Base-by-base conservation (phyloP, 2,329 filamentous ascomycete species). In the Sordariomycetes sp. region DNA sequence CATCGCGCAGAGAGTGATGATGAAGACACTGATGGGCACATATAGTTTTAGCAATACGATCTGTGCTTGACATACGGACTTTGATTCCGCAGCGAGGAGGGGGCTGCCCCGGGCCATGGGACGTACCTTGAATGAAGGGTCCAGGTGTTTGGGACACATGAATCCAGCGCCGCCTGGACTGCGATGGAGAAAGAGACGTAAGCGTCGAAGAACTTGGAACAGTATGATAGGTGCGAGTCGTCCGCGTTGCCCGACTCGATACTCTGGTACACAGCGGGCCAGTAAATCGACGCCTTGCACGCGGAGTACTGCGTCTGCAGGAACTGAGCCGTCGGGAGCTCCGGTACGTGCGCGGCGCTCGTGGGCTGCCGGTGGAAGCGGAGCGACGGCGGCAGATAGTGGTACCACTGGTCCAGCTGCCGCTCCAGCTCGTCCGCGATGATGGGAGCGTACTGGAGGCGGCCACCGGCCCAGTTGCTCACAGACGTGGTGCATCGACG, bases 401-500 rank as follows among this genome's bases (percentile, higher is more conserved):
- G 60, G 54, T 67, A 65, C 68, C 68, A 70, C 54, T 65, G 64
- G 6, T 70, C 64, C 3, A 70, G 63, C 55, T 70, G 68, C 25
- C 64, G 61, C 36, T 65, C 63, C 6, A 70, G 64, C 56, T 70
- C 68, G 10, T 59, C 55, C 1, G 67, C 66, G 34, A 69, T 61
- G 34, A 62, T 59, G 6, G 67, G 65, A 2, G 67, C 64, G 51
- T 67, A 66, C 22, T 56, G 57, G 36, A 63, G 57, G 52, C 61
- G 39, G 36, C 61, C 60, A 7, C 61, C 56, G 25, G 61, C 50
- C 17, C 63, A 51, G 56, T 58, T 55, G 57, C 62, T 50, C 12
- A 66, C 60, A 3, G 64, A 61, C 10, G 65, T 64, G 32, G 62
- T 65, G 58, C 65, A 67, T 6, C 67, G 66, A 13, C 65, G 64